Percentiles rank a stretch among this genome's conserved stretches.
These are phyloP conservation scores for Colletotrichum sp. DNA, from an alignment of 2,329 filamentous ascomycete species.

Conservation along the genomic window DNA sequence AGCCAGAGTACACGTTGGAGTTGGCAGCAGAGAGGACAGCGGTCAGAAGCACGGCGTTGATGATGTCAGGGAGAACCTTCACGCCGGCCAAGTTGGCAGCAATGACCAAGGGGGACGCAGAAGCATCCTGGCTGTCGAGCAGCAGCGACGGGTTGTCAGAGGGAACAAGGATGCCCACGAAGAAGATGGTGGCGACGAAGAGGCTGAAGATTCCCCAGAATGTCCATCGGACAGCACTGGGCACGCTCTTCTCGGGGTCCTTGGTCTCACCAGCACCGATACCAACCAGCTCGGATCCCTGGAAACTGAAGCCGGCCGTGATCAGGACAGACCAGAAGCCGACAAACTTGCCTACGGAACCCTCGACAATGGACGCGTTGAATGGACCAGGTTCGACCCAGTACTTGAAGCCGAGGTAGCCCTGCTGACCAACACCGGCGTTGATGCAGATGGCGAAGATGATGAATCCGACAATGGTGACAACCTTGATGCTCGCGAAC, in stretches of 20 bases:
- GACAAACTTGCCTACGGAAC: constrained; percentile 65
- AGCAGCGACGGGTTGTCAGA: constrained; percentile 62
- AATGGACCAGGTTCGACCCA: constrained; percentile 75
- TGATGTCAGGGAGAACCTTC: constrained; percentile 67
- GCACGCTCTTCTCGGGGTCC: constrained; percentile 75
- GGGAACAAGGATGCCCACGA: constrained; percentile 74
- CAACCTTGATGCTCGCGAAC: constrained; percentile 78
- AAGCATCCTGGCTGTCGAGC: constrained; percentile 59
- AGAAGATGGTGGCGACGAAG: constrained; percentile 70
- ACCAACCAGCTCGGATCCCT: constrained; percentile 78
- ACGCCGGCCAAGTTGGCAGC: constrained; percentile 68
- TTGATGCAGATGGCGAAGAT: constrained; percentile 79
- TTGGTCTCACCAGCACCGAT: constrained; percentile 80
- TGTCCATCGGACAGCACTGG: constrained; percentile 74
- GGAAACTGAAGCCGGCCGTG: constrained; percentile 72
- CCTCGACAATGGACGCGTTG: constrained; percentile 60
- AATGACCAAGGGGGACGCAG: constrained; percentile 70
- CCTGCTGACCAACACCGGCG: constrained; percentile 71
- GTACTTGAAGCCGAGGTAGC: constrained; percentile 77
- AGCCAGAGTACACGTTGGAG: constrained; percentile 77
- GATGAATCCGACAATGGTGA: constrained; percentile 77
- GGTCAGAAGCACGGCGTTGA: constrained; percentile 80
- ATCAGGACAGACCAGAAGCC: constrained; percentile 74
- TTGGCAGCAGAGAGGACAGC: constrained; percentile 81
- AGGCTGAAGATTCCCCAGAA: constrained; percentile 77